These are phyloP conservation scores for Ampelomyces quisqualis DNA, from an alignment of 2,329 filamentous ascomycete genomes.

Conservation along the genomic window DNA sequence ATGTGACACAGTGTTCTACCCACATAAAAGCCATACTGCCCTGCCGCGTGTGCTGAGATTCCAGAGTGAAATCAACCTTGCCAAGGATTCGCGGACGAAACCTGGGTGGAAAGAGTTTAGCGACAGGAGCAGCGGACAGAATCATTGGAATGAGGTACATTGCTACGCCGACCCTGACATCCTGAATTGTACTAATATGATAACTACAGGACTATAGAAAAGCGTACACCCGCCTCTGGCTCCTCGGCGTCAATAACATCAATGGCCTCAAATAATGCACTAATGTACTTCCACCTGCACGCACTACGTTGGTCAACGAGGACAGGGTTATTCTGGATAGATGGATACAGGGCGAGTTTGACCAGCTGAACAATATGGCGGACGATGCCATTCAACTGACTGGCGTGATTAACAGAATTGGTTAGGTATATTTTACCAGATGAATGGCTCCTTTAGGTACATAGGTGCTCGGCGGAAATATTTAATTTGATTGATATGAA, in stretches of 20 bases:
- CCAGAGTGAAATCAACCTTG: slow-evolving; percentile 38
- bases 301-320: slow-evolving; percentile 25
- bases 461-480: too few relatives aligned
- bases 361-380: slow-evolving; percentile 38
- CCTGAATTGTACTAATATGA: not conserved
- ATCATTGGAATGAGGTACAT: slow-evolving; percentile 40
- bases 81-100: slow-evolving; percentile 37
- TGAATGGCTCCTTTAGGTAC: too few relatives aligned
- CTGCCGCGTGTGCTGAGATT: slow-evolving; percentile 42
- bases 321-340: slow-evolving; percentile 33
- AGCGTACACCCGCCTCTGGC: slow-evolving; percentile 56
- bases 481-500: too few relatives aligned
- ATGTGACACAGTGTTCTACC: slow-evolving; percentile 44
- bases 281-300: slow-evolving; percentile 48
- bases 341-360: slow-evolving; percentile 36
- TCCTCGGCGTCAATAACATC: slow-evolving; percentile 60
- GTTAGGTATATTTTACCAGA: too few relatives aligned
- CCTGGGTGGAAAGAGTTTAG: slow-evolving; percentile 38
- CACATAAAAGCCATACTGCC: slow-evolving; percentile 30
- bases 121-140: slow-evolving; percentile 24
- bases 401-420: slow-evolving; percentile 21
- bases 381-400: slow-evolving; percentile 40
- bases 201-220: slow-evolving; percentile 50
- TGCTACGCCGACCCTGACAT: too few relatives aligned
- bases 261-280: slow-evolving; percentile 59